Conservation (phyloP, 2,329 filamentous ascomycete species). For the Cercospora brassicicola region DNA sequence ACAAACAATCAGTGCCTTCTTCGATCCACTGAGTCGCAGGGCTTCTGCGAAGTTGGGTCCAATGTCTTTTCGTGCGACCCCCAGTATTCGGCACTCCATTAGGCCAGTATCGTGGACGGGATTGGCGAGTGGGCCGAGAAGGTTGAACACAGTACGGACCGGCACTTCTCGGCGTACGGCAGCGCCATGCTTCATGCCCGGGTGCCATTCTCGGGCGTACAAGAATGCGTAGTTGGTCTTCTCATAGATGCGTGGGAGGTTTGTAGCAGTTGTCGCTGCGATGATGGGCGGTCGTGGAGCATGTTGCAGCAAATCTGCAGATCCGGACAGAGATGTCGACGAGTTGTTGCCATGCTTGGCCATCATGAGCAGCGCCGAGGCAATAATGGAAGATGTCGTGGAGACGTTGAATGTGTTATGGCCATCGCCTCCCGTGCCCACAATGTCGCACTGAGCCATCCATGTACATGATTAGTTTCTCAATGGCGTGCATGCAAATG, state of each 20-base stretch:
- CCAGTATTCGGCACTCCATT: conserved; percentile 89
- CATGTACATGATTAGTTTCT: not conserved
- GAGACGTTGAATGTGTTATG: conserved; percentile 99
- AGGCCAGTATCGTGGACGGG: conserved; percentile 70
- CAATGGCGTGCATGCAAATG: not conserved
- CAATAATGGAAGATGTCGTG: conserved; percentile 89
- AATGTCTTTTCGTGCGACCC: conserved; percentile 67
- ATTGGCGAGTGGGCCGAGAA: conserved; percentile 88
- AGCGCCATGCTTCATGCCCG: conserved; percentile 86
- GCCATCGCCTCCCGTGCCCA: conserved; percentile 92
- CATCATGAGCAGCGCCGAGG: conserved; percentile 78
- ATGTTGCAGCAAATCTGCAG: conserved; percentile 81
- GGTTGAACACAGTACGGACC: conserved; percentile 96
- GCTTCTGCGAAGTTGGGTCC: conserved; percentile 19
- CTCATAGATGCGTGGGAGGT: conserved; percentile 71
- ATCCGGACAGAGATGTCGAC: conserved; percentile 92
- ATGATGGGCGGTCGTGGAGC: conserved; percentile 74
- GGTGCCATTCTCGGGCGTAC: conserved; percentile 94
- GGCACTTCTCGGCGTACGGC: conserved; percentile 83
- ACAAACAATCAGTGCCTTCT: conserved; percentile 86
- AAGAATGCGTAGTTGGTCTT: conserved; percentile 90
- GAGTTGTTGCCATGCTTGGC: conserved; percentile 96
- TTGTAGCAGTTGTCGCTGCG: conserved; percentile 68
- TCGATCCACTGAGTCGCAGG: conserved; percentile 58
- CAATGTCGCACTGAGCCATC: conserved; percentile 72